Evolutionary conservation across 2,329 filamentous ascomycete genomes (phyloP), one percentile per base, ranked within the genome.

Genomic region (Fusarium multiceps): DNA sequence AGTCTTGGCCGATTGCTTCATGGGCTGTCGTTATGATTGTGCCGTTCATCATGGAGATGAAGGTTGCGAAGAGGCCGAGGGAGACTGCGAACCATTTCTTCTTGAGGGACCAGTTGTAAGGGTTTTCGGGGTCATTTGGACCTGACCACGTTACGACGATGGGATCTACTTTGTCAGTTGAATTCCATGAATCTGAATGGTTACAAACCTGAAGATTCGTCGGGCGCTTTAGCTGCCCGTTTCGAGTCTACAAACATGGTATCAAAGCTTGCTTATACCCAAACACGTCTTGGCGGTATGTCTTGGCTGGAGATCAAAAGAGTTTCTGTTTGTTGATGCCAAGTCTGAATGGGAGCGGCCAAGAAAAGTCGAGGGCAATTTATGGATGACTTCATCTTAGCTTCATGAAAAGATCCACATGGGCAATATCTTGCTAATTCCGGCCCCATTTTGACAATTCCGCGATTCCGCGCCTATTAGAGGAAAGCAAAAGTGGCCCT

Each of bases 31-130:
- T 69, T 5, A 69, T 69, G 37, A 69, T 69, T 28, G 66, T 63
- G 1, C 67, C 67, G n/a, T 69, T 69, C 61, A 69, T 61, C 61
- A 69, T 63, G 0, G 62, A 54, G 13, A 69, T 66, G 16, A 69
- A 69, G 0, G 67, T 69, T 2, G 67, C 62, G 2, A 66, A 63
- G 4, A 70, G 62, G 0, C 67, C 67, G 1, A 70, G 32, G 6
- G 62, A 57, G 0, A 63, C 62, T 1, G 63, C 57, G 4, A 69
- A 45, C 57, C 66, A 59, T 54, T 70, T 70, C 11, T 55, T 70
- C 41, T 55, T 66, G 18, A 30, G 40, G 1, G 67, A 58, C 66
- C 66, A 70, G 30, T 67, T 70, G 3, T 66, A 70, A 0, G 65
- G 65, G 3, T 69, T 69, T 4, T n/a, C 55, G 2, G 63, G 63